Evolutionary conservation across 805 yeast species (phyloP), one percentile per base, ranked within the genome.

Genomic region (Kluyveromyces lactis): DNA sequence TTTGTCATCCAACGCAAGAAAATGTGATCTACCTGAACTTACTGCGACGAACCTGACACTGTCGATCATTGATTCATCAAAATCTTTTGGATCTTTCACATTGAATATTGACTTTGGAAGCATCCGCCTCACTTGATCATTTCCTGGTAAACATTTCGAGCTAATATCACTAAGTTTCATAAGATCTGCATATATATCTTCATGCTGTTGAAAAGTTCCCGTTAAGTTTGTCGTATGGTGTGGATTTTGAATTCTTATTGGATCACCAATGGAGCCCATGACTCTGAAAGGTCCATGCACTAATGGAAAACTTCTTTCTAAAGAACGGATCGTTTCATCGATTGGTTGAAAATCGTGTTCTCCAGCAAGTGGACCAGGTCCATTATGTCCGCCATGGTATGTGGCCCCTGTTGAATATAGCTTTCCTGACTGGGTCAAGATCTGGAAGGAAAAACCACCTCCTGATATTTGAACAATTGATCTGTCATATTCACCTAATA

Each of bases 371-470:
- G 73, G 72, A 0, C 72, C 74, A 0, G 73, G 72, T 13, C 64
- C 66, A 1, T 52, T 51, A 38, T 60, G 55, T 5, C 70, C 71
- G 6, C 67, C 69, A 36, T 66, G 63, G 55, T 63, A 64, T 10
- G 59, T 63, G 26, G 56, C 47, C 0, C 82, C 86, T 4, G 81
- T 73, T 24, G 66, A 67, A 54, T 67, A 80, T 4, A 82, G 52
- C 4, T 69, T 62, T 1, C 89, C 87, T 1, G 67, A 56, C 21
- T 67, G 65, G 0, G 81, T 71, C 26, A 81, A 59, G 2, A 81
- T 61, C 37, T 77, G 76, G 44, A 79, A 75, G 3, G 79, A 71
- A 50, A 69, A 81, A 1, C 90, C 90, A 23, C 82, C 82, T 7
- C 79, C 77, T 18, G 73, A 64, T 1, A 81, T 62, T 46, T 53